Base-by-base conservation (phyloP, 495 filamentous ascomycete genomes). In the Rostrohypoxylon terebratum region DNA sequence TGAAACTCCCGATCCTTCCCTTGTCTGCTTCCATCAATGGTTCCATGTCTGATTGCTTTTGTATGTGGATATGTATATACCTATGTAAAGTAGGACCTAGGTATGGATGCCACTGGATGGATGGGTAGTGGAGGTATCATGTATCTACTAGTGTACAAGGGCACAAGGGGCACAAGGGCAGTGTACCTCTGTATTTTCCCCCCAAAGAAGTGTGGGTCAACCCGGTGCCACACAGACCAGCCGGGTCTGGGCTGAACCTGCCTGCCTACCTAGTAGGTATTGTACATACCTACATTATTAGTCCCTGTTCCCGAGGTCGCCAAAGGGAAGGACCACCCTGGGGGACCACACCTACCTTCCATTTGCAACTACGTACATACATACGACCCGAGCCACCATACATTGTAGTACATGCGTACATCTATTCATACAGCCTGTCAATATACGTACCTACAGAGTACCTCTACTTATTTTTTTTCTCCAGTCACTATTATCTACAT, bases 1-100 rank as follows among this genome's bases (percentile, higher is more conserved):
- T 59, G 70, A 73, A 69, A 73, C 70, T 73, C 70, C 70, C 70
- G 70, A 73, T 69, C 61, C 65, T 73, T 73, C 64, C 59, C 59
- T 36, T 65, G 70, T 65, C 60, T 48, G 42, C 45, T 59, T 50
- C 20, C 20, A 55, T 48, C 44, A 55, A 55, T 31, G 18, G 47
- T 21, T 21, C 21, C 48, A 53, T 31, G 48, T 31, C 23, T 57
- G 53, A 42, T 59, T 59, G 36, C 55, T 42, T 59, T n/a, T 31
- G 51, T 55, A 13, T 23, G 47, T 51, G 47, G 47, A 28, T 44
- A 31, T 54, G 18, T 40, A n/a, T 44, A n/a, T n/a, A n/a, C n/a
- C n/a, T n/a, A n/a, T n/a, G n/a, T n/a, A n/a, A n/a, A n/a, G n/a
- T n/a, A n/a, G n/a, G n/a, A n/a, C n/a, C n/a, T 14, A n/a, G n/a